A percentile compares a stretch with the other conserved stretches of the same genome.
Conservation (phyloP, 2,329 filamentous ascomycete genomes). For the Cladophialophora carrionii region DNA sequence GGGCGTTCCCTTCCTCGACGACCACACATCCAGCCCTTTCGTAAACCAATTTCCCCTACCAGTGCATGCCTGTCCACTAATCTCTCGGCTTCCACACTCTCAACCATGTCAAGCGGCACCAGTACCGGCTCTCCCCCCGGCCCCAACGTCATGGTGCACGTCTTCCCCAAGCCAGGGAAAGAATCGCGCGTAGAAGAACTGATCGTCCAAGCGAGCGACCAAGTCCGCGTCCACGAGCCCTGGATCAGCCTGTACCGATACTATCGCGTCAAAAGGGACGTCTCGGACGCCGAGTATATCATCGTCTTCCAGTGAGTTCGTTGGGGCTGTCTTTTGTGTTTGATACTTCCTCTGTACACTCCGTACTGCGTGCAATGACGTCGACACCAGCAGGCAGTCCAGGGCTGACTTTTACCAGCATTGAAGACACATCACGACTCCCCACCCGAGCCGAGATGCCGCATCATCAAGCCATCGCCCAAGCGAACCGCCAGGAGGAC, state of each 20-base stretch:
- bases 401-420: neutral
- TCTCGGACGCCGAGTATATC: constrained; percentile 10
- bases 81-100: too few species aligned
- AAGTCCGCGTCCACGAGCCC: constrained; percentile 22
- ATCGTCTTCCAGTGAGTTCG: constrained; percentile 24
- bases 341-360: neutral
- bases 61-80: too few species aligned
- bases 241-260: constrained; percentile 20
- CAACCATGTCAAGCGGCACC: too few species aligned
- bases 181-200: constrained; percentile 19
- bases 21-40: too few species aligned
- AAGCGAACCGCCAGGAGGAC: constrained; percentile 15
- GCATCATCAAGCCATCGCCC: constrained; percentile 20
- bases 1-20: too few species aligned
- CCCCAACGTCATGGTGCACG: constrained; percentile 17
- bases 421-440: constrained; percentile 20
- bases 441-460: constrained; percentile 18
- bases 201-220: constrained; percentile 3
- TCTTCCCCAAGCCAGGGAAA: constrained; percentile 18
- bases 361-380: neutral
- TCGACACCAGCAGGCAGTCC: too few species aligned
- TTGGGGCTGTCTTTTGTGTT: too few species aligned
- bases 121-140: neutral
- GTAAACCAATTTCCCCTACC: too few species aligned
- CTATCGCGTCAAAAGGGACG: constrained; percentile 1